Evolutionary conservation across 371 early-diverging fungal genomes (phyloP), one percentile per base, ranked within the genome.

Genomic region (Mucor circinelloides): DNA sequence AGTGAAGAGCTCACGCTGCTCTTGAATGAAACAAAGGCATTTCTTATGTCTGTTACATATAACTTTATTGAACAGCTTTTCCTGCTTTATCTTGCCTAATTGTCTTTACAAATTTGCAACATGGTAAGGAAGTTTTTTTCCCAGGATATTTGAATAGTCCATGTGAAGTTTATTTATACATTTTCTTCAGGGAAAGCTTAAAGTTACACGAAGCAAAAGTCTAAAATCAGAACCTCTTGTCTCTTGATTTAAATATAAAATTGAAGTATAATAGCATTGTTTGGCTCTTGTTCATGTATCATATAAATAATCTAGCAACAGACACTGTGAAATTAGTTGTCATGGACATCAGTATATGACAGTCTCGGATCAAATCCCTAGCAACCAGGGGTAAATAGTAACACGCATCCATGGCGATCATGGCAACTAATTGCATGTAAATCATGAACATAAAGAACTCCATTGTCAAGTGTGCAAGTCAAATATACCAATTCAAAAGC

Each of bases 121-220:
- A 40, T 3, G 7, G 31, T 2, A 32, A 57, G 31, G 31, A n/a
- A 21, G 27, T 6, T 58, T 58, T 58, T 58, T 58, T 58, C 59
- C 40, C 59, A 58, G 34, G 59, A 58, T 25, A 10, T 15, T 27
- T 23, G 12, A 13, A 13, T 27, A 52, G 13, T 58, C 32, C 56
- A 56, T 56, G 56, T 56, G 56, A 56, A 56, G 56, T 32, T 56
- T 56, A 56, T 32, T 56, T 31, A 19, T 56, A 30, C 56, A 19
- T 30, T 56, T 56, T 28, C 19, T 56, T 19, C 17, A 32, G 19
- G 19, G 21, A 31, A 32, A 19, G 17, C 9, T n/a, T 15, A 25
- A 19, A 25, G 56, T 56, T 56, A 32, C 56, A 56, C 56, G 10
- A 56, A 31, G 3, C 1, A 28, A 31, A 32, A 17, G n/a, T 31